Evolutionary conservation across 2,329 filamentous ascomycete species (phyloP).

Genomic region (Whalleya microplaca): DNA sequence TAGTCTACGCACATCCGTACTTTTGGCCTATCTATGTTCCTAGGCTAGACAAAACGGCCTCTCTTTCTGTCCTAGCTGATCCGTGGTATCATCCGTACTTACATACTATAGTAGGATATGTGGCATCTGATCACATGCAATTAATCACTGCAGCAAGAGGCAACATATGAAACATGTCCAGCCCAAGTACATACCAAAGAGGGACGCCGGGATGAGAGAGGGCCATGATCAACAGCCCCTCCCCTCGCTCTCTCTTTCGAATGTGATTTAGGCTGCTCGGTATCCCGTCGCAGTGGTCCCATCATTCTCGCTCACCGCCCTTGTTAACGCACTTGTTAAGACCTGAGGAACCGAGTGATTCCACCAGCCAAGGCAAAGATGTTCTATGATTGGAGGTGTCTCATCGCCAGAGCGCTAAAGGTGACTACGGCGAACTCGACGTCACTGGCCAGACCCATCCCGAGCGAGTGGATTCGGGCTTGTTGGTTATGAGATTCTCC

Average conservation of each 20-base stretch:
- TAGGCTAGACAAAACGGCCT: background rate
- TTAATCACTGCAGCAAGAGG: background rate
- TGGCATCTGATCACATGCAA: background rate
- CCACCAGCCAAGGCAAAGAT: background rate
- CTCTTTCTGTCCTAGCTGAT: background rate
- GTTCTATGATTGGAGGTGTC: constrained; percentile 21
- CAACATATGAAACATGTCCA: background rate
- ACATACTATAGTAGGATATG: no score
- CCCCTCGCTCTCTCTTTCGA: background rate
- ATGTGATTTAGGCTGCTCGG: constrained; percentile 14
- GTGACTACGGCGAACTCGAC: constrained; percentile 20
- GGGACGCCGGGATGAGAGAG: background rate
- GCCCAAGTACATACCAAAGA: background rate
- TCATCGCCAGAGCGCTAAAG: constrained; percentile 22
- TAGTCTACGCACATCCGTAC: background rate
- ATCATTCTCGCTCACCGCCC: constrained; percentile 23
- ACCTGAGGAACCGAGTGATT: constrained; percentile 16
- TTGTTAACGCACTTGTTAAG: constrained; percentile 9
- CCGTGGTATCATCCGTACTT: background rate
- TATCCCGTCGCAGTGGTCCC: constrained; percentile 14
- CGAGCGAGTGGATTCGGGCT: constrained; percentile 17
- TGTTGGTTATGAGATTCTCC: constrained; percentile 8
- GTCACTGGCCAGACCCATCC: constrained; percentile 12
- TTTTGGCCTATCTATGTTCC: background rate
- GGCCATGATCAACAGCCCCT: constrained; percentile 22